Base-by-base conservation (phyloP, 1,139 yeast genomes). In the Candida tropicalis region DNA sequence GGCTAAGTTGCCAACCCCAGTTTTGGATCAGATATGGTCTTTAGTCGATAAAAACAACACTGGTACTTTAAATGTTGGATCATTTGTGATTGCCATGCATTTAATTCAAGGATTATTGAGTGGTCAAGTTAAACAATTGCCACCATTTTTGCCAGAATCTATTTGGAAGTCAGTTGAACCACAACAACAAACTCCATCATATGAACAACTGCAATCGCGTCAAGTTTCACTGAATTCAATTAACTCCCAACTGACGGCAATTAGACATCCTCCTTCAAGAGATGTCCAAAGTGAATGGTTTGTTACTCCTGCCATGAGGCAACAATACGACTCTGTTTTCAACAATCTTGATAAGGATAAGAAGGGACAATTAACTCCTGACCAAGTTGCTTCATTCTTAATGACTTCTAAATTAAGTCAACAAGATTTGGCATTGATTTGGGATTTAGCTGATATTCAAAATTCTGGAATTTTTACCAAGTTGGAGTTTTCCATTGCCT, bases 391-490 rank as follows among this genome's bases (percentile, higher is more conserved):
- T 2, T 84, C 87, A 6, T 90, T 91, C 60, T 79, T 95, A 57
- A 82, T 89, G 75, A 86, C 95, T 9, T 91, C 98, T 2, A 87
- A 88, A 50, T 77, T 95, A 47, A 76, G 83, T 37, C 97, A 91
- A 58, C 95, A 88, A 45, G 84, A 81, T 29, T 75, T 95, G 53
- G 99, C 99, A 1, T 72, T 81, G 24, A 82, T 95, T 35, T 95
- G 99, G 99, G 98, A 93, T 63, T 74, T 93, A 57, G 82, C 98
- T 5, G 98, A 95, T 63, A 77, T 90, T 48, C 87, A 88, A 55
- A 89, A 90, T 63, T 81, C 90, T 36, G 98, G 97, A 27, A 77
- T 78, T 40, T 88, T 95, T 58, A 77, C 88, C 33, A 83, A 79
- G 57, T 71, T 80, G 49, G 99, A 93, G 62, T 93, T 95, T 64